Base-by-base conservation (phyloP, 768 basidiomycete genomes). In the Trametes coccinea region DNA sequence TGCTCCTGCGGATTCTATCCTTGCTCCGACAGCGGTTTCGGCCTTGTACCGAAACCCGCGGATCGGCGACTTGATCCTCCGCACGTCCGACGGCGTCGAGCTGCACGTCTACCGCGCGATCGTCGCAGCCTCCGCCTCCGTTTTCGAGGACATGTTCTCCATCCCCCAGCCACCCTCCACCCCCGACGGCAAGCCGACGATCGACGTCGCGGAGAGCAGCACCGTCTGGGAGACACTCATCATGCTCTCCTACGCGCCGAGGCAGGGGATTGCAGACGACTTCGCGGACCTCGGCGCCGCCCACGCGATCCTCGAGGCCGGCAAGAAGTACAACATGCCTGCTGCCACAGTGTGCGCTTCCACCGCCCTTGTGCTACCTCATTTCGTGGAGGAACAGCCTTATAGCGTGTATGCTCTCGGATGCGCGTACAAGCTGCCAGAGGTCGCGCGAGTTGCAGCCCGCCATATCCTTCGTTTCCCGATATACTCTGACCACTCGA, bases 201-300 rank as follows among this genome's bases (percentile, higher is more conserved):
- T 66, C 16, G 31, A 51, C 17, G 58, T 68, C 2, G 9, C 53
- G 8, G 71, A 72, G 51, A 47, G 41, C 30, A 56, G 59, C 41
- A 37, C 45, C 11, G 65, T 62, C 10, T 43, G 69, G 34, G 64
- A 69, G 2, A n/a, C 30, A 2, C 62, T 72, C 51, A 64, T 71
- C 43, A 53, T 51, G 0, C 49, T 66, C 48, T 59, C 64, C 57
- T 70, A 72, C 44, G 61, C 54, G 13, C 66, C 65, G 43, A 55
- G 59, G 40, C 59, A 59, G 7, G 70, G 68, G 3, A 59, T 56
- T 13, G 34, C 64, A 6, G 44, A 22, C 31, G 31, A 46, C 44
- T 34, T 55, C n/a, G 44, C 8, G 9, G 44, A 46, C 47, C 30
- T 52, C 2, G 48, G 31, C 3, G 39, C 22, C 4, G 33, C 46